Evolutionary conservation across 352 stramenopile genomes (phyloP).

Genomic region (Phytophthora cactorum): DNA sequence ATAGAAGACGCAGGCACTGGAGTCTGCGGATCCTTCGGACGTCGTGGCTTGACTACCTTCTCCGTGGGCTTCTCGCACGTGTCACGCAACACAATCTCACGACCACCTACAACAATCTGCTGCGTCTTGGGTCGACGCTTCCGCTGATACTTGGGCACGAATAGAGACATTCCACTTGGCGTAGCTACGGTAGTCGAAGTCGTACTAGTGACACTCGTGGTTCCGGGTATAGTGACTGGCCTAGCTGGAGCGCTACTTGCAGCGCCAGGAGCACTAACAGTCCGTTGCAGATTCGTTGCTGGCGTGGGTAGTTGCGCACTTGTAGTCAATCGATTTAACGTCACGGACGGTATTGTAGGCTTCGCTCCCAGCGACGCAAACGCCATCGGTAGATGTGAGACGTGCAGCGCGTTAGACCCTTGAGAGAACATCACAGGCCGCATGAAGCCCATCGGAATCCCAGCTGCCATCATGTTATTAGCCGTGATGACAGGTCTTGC

Average conservation of each 20-base stretch:
- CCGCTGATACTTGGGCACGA: constrained; percentile 28
- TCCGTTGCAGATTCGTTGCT: constrained; percentile 11
- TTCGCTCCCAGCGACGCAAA: constrained; percentile 36
- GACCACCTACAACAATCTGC: constrained; percentile 51
- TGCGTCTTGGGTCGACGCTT: constrained; percentile 61
- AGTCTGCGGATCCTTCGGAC: constrained; percentile 30
- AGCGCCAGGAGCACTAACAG: constrained; percentile 12
- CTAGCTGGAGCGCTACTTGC: constrained; percentile 16
- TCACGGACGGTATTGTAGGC: constrained; percentile 26
- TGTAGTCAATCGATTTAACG: constrained; percentile 24
- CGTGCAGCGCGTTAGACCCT: constrained; percentile 25
- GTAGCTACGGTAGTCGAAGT: constrained; percentile 6
- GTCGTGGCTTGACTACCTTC: constrained; percentile 61
- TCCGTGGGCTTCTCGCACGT: constrained; percentile 67
- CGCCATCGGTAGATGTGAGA: constrained; percentile 32
- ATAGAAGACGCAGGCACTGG: constrained; percentile 3
- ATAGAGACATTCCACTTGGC: not conserved
- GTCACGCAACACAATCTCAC: constrained; percentile 56
- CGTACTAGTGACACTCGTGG: not conserved
- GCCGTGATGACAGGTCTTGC: constrained; percentile 13
- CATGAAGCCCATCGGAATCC: constrained; percentile 40
- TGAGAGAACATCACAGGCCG: constrained; percentile 28
- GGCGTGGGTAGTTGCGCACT: constrained; percentile 7
- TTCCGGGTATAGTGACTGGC: constrained; percentile 4
- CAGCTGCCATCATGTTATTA: constrained; percentile 25